Percentiles rank a stretch among this genome's conserved stretches.
These are phyloP conservation scores for Cucumis hystrix DNA, from an alignment of 306 rosid genomes.

Conservation along the genomic window DNA sequence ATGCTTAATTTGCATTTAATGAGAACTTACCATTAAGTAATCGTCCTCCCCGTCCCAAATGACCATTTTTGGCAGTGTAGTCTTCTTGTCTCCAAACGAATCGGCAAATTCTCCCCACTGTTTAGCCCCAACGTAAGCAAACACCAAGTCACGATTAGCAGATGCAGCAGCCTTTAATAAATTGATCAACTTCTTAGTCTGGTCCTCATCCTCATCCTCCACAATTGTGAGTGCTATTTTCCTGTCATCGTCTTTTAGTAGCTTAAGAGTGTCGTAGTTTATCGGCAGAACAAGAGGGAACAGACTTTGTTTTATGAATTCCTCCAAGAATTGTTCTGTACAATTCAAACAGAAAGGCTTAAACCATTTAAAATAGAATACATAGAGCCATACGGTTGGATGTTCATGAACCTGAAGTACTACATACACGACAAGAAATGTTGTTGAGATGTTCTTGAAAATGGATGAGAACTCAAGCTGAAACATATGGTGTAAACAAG, in stretches of 20 bases:
- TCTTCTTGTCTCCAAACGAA: slow-evolving; percentile 41
- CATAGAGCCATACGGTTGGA: background rate
- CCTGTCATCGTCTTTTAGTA: slow-evolving; percentile 56
- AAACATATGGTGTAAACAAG: background rate
- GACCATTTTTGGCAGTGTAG: slow-evolving; percentile 68
- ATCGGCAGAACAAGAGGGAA: slow-evolving; percentile 71
- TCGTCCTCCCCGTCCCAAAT: slow-evolving; percentile 76
- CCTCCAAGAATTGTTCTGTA: slow-evolving; percentile 75
- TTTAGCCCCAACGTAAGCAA: slow-evolving; percentile 71
- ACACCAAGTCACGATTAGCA: slow-evolving; percentile 83
- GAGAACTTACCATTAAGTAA: slow-evolving; percentile 50
- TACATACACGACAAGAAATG: background rate
- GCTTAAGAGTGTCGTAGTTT: slow-evolving; percentile 53
- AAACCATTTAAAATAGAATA: background rate
- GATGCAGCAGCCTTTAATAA: slow-evolving; percentile 84
- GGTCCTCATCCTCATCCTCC: slow-evolving; percentile 66
- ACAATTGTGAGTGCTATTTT: slow-evolving; percentile 72
- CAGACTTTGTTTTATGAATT: slow-evolving; percentile 57
- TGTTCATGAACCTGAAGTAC: background rate
- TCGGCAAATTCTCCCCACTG: slow-evolving; percentile 86
- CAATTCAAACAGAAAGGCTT: slow-evolving; percentile 10
- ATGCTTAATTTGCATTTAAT: background rate
- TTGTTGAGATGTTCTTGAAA: background rate
- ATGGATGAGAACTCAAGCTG: background rate
- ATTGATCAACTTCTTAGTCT: slow-evolving; percentile 48